Conservation (phyloP, 257 asterid species). For the Petunia secreta region DNA sequence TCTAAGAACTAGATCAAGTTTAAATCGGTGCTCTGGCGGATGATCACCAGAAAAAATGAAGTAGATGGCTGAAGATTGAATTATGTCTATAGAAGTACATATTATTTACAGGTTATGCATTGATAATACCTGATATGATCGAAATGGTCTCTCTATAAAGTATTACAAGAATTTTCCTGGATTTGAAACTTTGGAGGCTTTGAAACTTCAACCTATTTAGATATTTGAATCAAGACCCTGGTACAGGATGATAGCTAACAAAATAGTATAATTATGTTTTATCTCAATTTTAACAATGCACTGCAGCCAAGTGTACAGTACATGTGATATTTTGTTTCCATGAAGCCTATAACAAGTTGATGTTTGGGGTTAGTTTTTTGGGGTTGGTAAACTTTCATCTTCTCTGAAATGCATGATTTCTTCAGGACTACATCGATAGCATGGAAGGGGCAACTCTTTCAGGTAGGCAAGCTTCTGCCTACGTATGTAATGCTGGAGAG, state of each 20-base stretch:
- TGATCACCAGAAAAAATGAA: background rate
- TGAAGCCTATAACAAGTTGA: background rate
- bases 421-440: constrained; percentile 97
- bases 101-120: background rate
- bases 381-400: background rate
- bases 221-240: background rate
- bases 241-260: background rate
- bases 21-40: background rate
- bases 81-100: background rate
- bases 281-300: background rate
- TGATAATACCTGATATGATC: background rate
- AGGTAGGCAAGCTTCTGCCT: constrained; percentile 92
- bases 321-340: background rate
- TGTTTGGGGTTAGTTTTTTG: background rate
- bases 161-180: background rate
- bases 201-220: background rate
- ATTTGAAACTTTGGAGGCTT: background rate
- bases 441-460: constrained; percentile 99
- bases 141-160: constrained; percentile 10
- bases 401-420: background rate
- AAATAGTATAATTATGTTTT: background rate
- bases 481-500: constrained; percentile 83
- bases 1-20: background rate
- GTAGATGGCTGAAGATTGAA: background rate
- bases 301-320: constrained; percentile 14